Evolutionary conservation across 495 filamentous ascomycete species (phyloP).

Genomic region (Penicillium angulare): DNA sequence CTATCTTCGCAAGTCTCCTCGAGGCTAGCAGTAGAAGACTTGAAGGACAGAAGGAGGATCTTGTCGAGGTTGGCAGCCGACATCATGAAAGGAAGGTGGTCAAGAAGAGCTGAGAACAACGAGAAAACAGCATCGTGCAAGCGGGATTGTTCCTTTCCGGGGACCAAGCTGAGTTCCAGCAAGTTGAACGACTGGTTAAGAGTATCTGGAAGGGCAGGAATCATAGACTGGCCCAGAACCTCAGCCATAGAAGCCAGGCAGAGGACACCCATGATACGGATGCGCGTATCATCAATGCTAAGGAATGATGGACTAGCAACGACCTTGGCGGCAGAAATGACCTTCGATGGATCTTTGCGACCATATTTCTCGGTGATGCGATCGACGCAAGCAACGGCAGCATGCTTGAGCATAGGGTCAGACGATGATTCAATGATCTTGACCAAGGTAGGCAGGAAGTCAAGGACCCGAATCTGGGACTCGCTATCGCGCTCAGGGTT

Average conservation of each 20-base stretch:
- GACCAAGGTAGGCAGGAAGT: constrained; percentile 74
- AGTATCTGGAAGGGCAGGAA: constrained; percentile 75
- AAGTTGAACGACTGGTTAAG: constrained; percentile 68
- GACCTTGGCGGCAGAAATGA: constrained; percentile 61
- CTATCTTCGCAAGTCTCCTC: constrained; percentile 58
- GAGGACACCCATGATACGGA: constrained; percentile 79
- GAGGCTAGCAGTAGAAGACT: constrained; percentile 57
- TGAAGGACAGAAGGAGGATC: constrained; percentile 65
- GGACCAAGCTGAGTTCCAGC: constrained; percentile 59
- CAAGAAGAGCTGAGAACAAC: constrained; percentile 72
- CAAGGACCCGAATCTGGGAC: constrained; percentile 67
- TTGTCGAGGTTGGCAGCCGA: constrained; percentile 67
- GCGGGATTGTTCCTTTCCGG: constrained; percentile 50
- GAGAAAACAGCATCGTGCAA: constrained; percentile 81
- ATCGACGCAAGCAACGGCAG: constrained; percentile 82
- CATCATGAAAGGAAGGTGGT: constrained; percentile 83
- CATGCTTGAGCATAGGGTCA: constrained; percentile 71
- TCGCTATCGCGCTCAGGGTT: constrained; percentile 62
- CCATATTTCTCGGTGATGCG: constrained; percentile 89
- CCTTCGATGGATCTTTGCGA: constrained; percentile 72
- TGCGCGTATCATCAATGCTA: constrained; percentile 64
- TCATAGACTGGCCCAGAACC: constrained; percentile 77
- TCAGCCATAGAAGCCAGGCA: constrained; percentile 86
- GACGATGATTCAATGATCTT: constrained; percentile 68
- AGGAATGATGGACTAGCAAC: constrained; percentile 77